Percentiles rank a stretch among this genome's conserved stretches.
These are phyloP conservation scores for Ilyonectria destructans DNA, from an alignment of 2,329 filamentous ascomycete genomes.

Conservation along the genomic window DNA sequence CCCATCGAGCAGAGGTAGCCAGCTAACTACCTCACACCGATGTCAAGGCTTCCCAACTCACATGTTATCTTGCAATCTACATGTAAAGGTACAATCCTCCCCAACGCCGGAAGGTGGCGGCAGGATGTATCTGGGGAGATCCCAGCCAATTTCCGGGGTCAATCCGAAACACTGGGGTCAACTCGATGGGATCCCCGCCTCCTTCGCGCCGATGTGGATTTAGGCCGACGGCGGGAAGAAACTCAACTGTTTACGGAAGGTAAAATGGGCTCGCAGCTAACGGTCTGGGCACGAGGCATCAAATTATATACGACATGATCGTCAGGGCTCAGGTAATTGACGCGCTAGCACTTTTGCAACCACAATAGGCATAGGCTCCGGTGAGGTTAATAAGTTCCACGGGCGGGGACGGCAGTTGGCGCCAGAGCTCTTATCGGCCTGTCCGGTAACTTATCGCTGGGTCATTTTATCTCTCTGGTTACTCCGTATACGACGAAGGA, in stretches of 20 bases:
- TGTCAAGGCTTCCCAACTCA: not conserved
- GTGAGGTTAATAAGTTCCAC: not conserved
- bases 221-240: not conserved
- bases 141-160: not conserved
- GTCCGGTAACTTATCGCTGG: too few relatives aligned
- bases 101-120: not conserved
- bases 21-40: not conserved
- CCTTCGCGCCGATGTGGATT: not conserved
- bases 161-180: conserved; percentile 4
- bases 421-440: not conserved
- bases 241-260: not conserved
- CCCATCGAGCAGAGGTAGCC: too few relatives aligned
- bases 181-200: not conserved
- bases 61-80: not conserved
- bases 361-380: not conserved
- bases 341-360: not conserved
- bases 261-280: conserved; percentile 5
- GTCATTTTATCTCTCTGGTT: too few relatives aligned
- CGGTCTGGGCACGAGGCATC: not conserved
- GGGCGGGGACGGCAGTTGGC: not conserved
- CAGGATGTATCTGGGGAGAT: not conserved
- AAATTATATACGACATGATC: not conserved
- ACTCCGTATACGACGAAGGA: too few relatives aligned
- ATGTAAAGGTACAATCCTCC: not conserved
- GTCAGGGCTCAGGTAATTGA: not conserved